A percentile compares a stretch with the other conserved stretches of the same genome.
Evolutionary conservation across 805 yeast genomes (phyloP).

Genomic region (Priceomyces medius): DNA sequence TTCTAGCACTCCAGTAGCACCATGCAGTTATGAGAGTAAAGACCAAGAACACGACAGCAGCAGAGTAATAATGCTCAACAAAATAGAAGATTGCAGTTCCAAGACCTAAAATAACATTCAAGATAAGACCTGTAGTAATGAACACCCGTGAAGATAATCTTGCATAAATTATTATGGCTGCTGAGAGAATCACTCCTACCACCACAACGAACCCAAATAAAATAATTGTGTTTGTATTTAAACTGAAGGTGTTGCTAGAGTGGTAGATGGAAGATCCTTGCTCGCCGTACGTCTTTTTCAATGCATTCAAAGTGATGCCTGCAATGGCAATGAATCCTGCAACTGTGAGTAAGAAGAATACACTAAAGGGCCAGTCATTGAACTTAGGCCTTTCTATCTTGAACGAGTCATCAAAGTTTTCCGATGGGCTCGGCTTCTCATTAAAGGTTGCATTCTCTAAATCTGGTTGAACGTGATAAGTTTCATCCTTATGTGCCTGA

Average conservation of each 20-base stretch:
- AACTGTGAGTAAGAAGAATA: constrained; percentile 46
- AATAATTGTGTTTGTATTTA: constrained; percentile 74
- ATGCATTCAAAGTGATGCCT: constrained; percentile 63
- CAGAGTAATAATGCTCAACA: constrained; percentile 67
- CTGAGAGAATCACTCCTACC: constrained; percentile 58
- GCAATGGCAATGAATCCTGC: constrained; percentile 73
- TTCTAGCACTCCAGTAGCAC: constrained; percentile 71
- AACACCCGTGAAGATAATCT: constrained; percentile 64
- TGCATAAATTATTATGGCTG: constrained; percentile 58
- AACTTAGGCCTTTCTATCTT: constrained; percentile 58
- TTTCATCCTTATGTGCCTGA: constrained; percentile 1
- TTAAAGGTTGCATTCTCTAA: constrained; percentile 27
- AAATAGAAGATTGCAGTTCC: constrained; percentile 78
- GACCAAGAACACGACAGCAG: constrained; percentile 71
- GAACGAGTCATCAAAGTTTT: constrained; percentile 64
- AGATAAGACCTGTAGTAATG: constrained; percentile 64
- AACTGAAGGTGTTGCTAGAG: constrained; percentile 51
- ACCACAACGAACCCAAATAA: constrained; percentile 65
- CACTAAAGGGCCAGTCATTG: constrained; percentile 71
- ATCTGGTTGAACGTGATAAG: constrained; percentile 22
- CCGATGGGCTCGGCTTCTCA: constrained; percentile 35
- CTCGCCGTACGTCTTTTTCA: constrained; percentile 51
- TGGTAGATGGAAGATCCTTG: constrained; percentile 67
- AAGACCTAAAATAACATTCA: constrained; percentile 65
- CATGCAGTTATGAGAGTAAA: constrained; percentile 64